Percentiles rank a stretch among this genome's conserved stretches.
phyloP scores from a whole-genome alignment of 2,329 filamentous ascomycete genomes.

The Aaosphaeria arxii region DNA sequence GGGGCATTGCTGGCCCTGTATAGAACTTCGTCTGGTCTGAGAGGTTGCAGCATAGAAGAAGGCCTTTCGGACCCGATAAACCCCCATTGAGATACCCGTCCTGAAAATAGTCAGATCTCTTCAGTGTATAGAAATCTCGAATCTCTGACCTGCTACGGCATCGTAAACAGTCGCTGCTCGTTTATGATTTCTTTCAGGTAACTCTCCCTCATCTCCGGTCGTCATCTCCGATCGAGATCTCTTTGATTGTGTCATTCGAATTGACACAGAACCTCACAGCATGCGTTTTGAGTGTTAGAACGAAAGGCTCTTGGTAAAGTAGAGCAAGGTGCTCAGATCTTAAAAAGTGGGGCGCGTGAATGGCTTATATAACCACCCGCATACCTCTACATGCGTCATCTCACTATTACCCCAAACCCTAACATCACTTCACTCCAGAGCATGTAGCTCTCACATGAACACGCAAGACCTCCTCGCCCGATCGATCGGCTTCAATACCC shows the following conservation, averaged over 20 bases:
- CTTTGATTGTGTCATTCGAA: conserved; percentile 3
- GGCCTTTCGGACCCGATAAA: conserved; percentile 38
- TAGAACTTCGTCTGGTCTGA: conserved; percentile 69
- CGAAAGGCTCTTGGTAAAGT: no score
- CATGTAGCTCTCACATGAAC: conserved; percentile 38
- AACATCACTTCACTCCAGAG: conserved; percentile 8
- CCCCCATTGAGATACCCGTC: conserved; percentile 46
- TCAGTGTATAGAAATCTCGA: neutral
- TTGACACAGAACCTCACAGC: no score
- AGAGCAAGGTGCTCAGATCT: no score
- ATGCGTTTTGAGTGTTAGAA: no score
- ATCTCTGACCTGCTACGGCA: conserved; percentile 61
- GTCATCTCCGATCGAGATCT: conserved; percentile 9
- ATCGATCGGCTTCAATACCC: conserved; percentile 59
- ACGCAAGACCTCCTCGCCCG: conserved; percentile 68
- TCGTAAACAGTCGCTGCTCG: conserved; percentile 64
- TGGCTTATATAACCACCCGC: no score
- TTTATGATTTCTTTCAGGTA: conserved; percentile 8
- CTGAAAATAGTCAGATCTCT: conserved; percentile 15
- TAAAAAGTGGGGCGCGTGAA: no score
- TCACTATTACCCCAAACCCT: no score
- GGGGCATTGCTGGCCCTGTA: conserved; percentile 66
- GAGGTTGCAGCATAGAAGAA: conserved; percentile 32
- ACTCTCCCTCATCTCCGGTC: conserved; percentile 7
- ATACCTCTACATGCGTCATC: no score